Conservation (phyloP, 345 rosid species). For the Abelmoschus esculentus region DNA sequence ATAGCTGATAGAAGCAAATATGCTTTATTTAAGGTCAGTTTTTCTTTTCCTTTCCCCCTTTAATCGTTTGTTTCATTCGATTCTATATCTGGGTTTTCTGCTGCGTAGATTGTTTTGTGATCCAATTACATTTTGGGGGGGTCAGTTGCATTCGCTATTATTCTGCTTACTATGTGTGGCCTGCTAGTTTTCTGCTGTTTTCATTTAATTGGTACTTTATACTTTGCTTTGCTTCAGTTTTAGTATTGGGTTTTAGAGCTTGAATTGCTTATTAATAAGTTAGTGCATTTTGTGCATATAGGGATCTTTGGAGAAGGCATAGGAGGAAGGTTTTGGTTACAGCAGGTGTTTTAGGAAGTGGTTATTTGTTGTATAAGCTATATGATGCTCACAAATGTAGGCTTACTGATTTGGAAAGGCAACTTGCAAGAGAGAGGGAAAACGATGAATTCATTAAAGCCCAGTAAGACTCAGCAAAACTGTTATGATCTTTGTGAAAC, state of each 20-base stretch:
- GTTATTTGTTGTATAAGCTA: constrained; percentile 63
- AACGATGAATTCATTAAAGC: constrained; percentile 72
- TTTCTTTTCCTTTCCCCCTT: neutral
- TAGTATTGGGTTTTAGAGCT: neutral
- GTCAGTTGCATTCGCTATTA: neutral
- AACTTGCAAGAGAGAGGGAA: constrained; percentile 47
- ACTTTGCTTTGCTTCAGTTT: neutral
- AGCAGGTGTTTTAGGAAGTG: constrained; percentile 76
- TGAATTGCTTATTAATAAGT: constrained; percentile 1
- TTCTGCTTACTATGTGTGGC: neutral
- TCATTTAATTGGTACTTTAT: neutral
- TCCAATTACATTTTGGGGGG: neutral
- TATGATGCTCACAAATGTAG: constrained; percentile 59
- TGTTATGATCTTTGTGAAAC: neutral
- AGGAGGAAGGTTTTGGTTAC: constrained; percentile 64
- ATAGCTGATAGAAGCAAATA: constrained; percentile 14
- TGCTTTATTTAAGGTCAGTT: constrained; percentile 24
- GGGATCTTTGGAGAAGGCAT: constrained; percentile 87
- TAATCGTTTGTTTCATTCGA: neutral
- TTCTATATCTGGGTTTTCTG: neutral
- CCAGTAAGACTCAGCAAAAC: constrained; percentile 48
- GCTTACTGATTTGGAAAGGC: constrained; percentile 63
- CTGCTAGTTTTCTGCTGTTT: neutral
- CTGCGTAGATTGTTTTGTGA: neutral
- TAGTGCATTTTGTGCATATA: constrained; percentile 14